phyloP scores from a whole-genome alignment of 306 rosid species.

The Inga laurina region DNA sequence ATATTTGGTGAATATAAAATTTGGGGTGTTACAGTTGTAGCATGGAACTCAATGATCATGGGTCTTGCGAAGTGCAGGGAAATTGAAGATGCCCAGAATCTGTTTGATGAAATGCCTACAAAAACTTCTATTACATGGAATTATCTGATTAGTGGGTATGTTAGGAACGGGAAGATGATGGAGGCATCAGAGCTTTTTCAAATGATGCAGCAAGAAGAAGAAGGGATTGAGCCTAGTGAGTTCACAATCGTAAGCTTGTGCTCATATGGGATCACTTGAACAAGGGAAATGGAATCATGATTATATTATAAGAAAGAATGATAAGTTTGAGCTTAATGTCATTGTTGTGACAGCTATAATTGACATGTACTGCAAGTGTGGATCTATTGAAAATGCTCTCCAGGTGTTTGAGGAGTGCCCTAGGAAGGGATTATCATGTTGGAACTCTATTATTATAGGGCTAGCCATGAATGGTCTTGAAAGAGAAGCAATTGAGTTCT shows the following conservation, averaged over 20 bases:
- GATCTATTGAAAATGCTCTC: too few relatives aligned
- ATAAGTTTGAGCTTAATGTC: slow-evolving; percentile 52
- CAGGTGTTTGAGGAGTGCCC: too few relatives aligned
- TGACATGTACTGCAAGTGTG: slow-evolving; percentile 87
- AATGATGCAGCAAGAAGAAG: slow-evolving; percentile 60
- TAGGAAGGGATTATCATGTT: too few relatives aligned
- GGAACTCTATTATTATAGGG: slow-evolving; percentile 82
- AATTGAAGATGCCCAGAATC: slow-evolving; percentile 56
- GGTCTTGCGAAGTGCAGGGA: slow-evolving; percentile 76
- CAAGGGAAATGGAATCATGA: slow-evolving; percentile 84
- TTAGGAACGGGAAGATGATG: slow-evolving; percentile 63
- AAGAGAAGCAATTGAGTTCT: too few relatives aligned
- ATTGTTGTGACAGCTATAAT: slow-evolving; percentile 73
- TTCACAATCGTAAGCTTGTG: slow-evolving; percentile 92
- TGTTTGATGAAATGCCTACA: slow-evolving; percentile 64
- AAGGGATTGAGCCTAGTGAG: slow-evolving; percentile 59
- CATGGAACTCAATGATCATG: slow-evolving; percentile 83
- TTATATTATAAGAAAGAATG: slow-evolving; percentile 56
- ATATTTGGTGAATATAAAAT: too few relatives aligned
- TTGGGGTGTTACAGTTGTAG: too few relatives aligned
- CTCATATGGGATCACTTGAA: slow-evolving; percentile 76
- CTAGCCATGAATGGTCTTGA: too few relatives aligned
- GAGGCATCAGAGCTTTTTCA: slow-evolving; percentile 68
- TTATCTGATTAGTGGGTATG: slow-evolving; percentile 81
- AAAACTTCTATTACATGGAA: slow-evolving; percentile 76